Base-by-base conservation (phyloP, 106 monocot species). In the Iris macrosiphon region DNA sequence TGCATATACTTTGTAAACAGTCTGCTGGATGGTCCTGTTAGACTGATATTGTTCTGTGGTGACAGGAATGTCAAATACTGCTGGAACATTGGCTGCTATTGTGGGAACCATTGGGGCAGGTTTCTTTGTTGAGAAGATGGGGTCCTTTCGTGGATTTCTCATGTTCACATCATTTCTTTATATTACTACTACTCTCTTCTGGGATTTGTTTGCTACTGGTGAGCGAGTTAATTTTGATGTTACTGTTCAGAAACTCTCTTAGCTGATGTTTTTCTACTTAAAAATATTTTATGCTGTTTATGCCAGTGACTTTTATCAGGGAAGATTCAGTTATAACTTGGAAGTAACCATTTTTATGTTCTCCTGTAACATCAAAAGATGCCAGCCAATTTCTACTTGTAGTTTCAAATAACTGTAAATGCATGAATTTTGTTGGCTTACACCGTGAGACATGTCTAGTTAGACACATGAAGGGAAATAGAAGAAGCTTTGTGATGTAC, bases 61-160 rank as follows among this genome's bases (percentile, higher is more conserved):
- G 34, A 24, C 72, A 95, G 94, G 94, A 14, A 89, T 95, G 75
- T 82, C 94, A 31, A 95, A 95, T 63, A 89, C 94, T 31, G 94
- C 88, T 49, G 88, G 88, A 26, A 95, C 94, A 43, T 34, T 85
- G 37, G 84, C 88, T 47, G 94, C 88, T 25, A 89, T 95, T 45
- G 14, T 85, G 17, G 94, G 94, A 46, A 95, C 94, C 4, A 75
- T 95, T 18, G 94, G 94, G 49, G 94, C 89, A 7, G 94, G 94
- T 39, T 78, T 89, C 39, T 95, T 95, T 41, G 94, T 75, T 19
- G 88, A 95, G 52, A 46, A 45, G 22, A 85, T 95, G 94, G 94
- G 94, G 49, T 89, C 89, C 14, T 95, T 94, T 50, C 78, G 69
- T 50, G 94, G 94, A 38, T 95, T 95, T 74, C 63, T 95, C n/a